A percentile compares a stretch with the other conserved stretches of the same genome.
These are phyloP conservation scores for Teunomyces funiuensis DNA, from an alignment of 805 yeast genomes.

Conservation along the genomic window DNA sequence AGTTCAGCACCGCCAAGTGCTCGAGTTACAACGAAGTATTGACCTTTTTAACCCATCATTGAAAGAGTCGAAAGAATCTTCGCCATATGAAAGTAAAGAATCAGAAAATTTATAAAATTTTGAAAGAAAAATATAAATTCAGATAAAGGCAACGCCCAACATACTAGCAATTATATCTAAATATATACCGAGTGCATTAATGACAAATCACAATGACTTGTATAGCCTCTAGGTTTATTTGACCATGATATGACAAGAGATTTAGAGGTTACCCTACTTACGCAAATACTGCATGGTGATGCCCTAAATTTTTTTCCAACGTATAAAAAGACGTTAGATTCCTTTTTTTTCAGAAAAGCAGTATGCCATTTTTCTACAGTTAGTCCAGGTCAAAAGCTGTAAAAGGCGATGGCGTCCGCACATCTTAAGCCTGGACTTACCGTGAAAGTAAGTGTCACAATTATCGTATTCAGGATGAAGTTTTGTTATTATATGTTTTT, in stretches of 20 bases:
- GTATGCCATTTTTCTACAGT: neutral
- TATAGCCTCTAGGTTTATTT: too few species aligned
- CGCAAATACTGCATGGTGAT: neutral
- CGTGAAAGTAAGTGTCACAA: neutral
- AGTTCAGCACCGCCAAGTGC: neutral
- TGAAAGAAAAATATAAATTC: too few species aligned
- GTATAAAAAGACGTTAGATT: too few species aligned
- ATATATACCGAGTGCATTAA: too few species aligned
- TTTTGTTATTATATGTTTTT: conserved; percentile 51
- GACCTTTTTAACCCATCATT: neutral
- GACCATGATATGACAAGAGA: too few species aligned
- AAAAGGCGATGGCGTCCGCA: neutral
- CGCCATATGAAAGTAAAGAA: neutral
- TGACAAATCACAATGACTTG: too few species aligned
- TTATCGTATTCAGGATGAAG: conserved; percentile 33
- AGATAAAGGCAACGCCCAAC: too few species aligned
- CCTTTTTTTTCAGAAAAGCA: neutral
- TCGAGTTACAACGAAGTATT: neutral
- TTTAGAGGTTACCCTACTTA: conserved; percentile 2
- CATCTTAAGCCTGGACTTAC: conserved; percentile 1
- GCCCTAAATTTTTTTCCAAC: too few species aligned
- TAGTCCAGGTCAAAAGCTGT: conserved; percentile 1
- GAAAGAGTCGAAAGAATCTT: neutral
- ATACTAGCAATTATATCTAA: neutral
- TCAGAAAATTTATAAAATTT: neutral